Percentiles rank a stretch among this genome's conserved stretches.
phyloP scores from a whole-genome alignment of 129 eudicot genomes.

The Dittrichia graveolens region DNA sequence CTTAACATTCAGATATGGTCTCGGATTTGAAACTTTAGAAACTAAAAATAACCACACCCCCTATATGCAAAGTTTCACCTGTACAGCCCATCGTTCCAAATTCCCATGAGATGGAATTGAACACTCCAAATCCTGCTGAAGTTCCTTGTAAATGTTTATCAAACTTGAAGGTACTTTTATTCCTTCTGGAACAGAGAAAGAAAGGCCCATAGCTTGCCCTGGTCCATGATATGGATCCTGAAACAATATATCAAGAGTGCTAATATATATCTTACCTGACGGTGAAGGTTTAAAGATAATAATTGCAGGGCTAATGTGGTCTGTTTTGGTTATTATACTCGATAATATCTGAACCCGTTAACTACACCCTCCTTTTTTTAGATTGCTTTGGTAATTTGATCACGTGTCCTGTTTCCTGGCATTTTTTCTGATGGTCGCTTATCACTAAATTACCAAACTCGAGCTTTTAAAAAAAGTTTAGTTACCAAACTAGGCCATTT shows the following conservation, averaged over 20 bases:
- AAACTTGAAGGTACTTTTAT: constrained; percentile 88
- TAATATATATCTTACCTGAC: too few relatives aligned
- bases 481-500: too few relatives aligned
- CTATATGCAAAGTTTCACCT: constrained; percentile 45
- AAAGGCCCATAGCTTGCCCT: constrained; percentile 99
- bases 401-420: too few relatives aligned
- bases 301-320: too few relatives aligned
- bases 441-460: too few relatives aligned
- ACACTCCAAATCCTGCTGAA: constrained; percentile 78
- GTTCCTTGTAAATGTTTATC: constrained; percentile 87
- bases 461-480: too few relatives aligned
- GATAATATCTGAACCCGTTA: too few relatives aligned
- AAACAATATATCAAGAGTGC: not conserved
- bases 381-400: too few relatives aligned
- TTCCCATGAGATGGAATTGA: constrained; percentile 88
- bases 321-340: too few relatives aligned
- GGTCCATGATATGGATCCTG: constrained; percentile 99
- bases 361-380: too few relatives aligned
- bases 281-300: too few relatives aligned
- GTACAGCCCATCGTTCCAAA: constrained; percentile 91
- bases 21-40: not conserved
- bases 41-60: not conserved
- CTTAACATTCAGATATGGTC: not conserved
- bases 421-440: too few relatives aligned
- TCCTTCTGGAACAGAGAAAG: constrained; percentile 90